A percentile compares a stretch with the other conserved stretches of the same genome.
Evolutionary conservation across 1,284 basidiomycete genomes (phyloP).

Genomic region (Moniliophthora roreri): DNA sequence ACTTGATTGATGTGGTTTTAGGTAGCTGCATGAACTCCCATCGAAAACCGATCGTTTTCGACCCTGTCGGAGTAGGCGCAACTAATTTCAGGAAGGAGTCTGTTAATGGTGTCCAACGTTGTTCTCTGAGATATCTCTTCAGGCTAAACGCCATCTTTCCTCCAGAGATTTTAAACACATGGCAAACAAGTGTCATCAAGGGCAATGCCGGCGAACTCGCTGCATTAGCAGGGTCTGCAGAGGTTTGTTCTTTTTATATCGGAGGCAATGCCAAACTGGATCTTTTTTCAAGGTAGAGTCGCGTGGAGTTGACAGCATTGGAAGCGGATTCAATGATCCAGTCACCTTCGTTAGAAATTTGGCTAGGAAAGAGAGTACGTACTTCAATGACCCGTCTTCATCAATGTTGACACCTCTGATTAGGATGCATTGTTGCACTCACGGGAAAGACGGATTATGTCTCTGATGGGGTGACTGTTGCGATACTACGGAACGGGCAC

Average conservation of each 20-base stretch:
- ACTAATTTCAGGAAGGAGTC: slow-evolving; percentile 68
- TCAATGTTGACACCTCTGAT: not conserved
- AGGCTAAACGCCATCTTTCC: not conserved
- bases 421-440: slow-evolving; percentile 81
- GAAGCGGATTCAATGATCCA: slow-evolving; percentile 77
- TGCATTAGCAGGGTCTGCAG: slow-evolving; percentile 70
- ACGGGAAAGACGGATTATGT: slow-evolving; percentile 87
- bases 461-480: slow-evolving; percentile 75
- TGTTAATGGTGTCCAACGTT: slow-evolving; percentile 42
- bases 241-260: slow-evolving; percentile 42
- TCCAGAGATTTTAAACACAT: slow-evolving; percentile 75
- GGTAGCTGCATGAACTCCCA: slow-evolving; percentile 67
- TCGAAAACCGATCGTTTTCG: slow-evolving; percentile 84
- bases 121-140: slow-evolving; percentile 1
- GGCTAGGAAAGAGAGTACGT: slow-evolving; percentile 75
- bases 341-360: slow-evolving; percentile 67
- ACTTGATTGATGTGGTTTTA: slow-evolving; percentile 18
- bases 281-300: slow-evolving; percentile 55
- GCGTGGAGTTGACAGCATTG: slow-evolving; percentile 89
- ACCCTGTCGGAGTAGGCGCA: slow-evolving; percentile 93
- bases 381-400: slow-evolving; percentile 8
- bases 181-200: slow-evolving; percentile 93
- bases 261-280: not conserved
- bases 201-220: slow-evolving; percentile 94
- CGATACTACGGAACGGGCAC: slow-evolving; percentile 78